Percentiles rank a stretch among this genome's conserved stretches.
These are phyloP conservation scores for Podospora conica DNA, from an alignment of 495 filamentous ascomycete species.

Conservation along the genomic window DNA sequence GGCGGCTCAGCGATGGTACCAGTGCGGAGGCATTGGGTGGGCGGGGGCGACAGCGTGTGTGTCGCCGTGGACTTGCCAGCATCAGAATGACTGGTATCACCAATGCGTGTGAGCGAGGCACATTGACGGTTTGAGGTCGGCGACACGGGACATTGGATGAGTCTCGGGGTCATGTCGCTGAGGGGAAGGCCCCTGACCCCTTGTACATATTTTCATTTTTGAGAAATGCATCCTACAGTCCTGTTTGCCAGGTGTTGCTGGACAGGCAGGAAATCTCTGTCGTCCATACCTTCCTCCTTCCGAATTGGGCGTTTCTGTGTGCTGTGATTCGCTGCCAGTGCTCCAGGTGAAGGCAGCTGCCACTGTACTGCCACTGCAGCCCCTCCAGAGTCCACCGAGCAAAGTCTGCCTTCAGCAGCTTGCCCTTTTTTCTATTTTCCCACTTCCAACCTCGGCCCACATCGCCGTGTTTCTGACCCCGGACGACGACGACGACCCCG, in stretches of 20 bases:
- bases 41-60: conserved; percentile 12
- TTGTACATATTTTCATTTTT: neutral
- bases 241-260: neutral
- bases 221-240: neutral
- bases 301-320: neutral
- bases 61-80: conserved; percentile 14
- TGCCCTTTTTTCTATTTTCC: neutral
- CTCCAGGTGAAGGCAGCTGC: neutral
- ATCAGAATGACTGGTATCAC: conserved; percentile 36
- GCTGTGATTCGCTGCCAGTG: neutral
- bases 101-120: conserved; percentile 35
- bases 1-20: conserved; percentile 14
- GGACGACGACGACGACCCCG: neutral
- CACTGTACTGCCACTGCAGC: neutral
- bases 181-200: neutral
- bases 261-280: neutral
- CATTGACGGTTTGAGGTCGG: neutral
- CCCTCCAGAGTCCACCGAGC: no score
- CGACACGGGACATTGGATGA: neutral
- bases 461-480: neutral
- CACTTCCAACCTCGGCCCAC: neutral
- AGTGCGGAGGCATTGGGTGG: conserved; percentile 25
- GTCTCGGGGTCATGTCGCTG: neutral
- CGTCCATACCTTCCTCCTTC: neutral
- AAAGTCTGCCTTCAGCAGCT: neutral